Base-by-base conservation (phyloP, 2,329 filamentous ascomycete species). In the Chrysoporthe austroafricana region DNA sequence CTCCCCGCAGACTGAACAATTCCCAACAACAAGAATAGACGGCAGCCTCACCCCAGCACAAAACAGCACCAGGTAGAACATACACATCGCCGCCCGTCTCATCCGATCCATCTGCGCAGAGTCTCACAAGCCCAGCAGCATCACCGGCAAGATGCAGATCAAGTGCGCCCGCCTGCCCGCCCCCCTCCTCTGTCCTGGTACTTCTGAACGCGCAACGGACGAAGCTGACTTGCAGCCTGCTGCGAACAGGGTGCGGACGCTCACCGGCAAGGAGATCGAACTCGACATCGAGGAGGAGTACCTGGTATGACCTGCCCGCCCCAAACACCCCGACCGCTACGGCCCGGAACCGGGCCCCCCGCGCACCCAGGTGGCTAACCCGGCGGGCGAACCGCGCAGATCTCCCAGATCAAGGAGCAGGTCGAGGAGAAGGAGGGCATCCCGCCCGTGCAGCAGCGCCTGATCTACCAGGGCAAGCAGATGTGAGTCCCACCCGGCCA, bases 371-470 rank as follows among this genome's bases (percentile, higher is more conserved):
- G 36, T 50, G 21, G 50, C 66, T 69, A 52, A 70, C 54, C 39
- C 4, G 13, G 32, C 1, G n/a, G 34, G 57, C 58, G 16, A 54
- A 16, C 36, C 2, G n/a, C 4, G 70, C 72, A 97, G 94, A 92
- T 98, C 74, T 90, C 91, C 52, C 90, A 94, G 79, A 98, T 99
- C 86, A 99, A 99, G 86, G 96, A 98, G 82, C 94, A 95, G 76
- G 96, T 99, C 66, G 96, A 99, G 81, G 96, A 99, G 84, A 98
- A 98, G 83, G 96, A 98, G 79, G 96, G 96, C 67, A 99, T 99
- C 75, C 95, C 96, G 56, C 96, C 96, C 0, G 94, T 96, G 21
- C 96, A 99, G 82, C 96, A 99, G 82, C 90, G 96, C 68, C 84
- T 99, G 72, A 99, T 99, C 76, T 97, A 91, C 77, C 94, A 95